Conservation (phyloP, 805 yeast genomes). For the Yarrowia bubula region DNA sequence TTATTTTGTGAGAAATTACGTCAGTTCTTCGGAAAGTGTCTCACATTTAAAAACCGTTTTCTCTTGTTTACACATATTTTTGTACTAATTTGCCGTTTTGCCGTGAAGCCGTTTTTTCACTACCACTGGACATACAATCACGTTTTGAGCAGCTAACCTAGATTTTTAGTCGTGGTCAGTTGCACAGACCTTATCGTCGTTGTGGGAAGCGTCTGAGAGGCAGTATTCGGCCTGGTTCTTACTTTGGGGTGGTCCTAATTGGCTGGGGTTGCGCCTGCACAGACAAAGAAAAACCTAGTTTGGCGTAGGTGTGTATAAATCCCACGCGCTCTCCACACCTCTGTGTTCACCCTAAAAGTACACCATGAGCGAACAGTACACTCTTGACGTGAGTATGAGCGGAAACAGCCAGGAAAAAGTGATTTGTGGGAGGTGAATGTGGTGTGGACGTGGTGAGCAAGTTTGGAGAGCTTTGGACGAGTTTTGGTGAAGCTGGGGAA, state of each 20-base stretch:
- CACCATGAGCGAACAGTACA: constrained; percentile 25
- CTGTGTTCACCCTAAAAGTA: neutral
- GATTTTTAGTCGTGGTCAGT: neutral
- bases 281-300: constrained; percentile 17
- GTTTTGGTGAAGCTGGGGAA: too few relatives aligned
- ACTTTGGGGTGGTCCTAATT: neutral
- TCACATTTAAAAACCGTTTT: too few relatives aligned
- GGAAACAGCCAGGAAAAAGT: neutral
- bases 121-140: neutral
- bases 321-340: neutral
- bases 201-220: neutral
- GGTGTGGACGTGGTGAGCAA: neutral
- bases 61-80: too few relatives aligned
- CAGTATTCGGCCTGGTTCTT: neutral
- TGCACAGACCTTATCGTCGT: neutral
- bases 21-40: too few relatives aligned
- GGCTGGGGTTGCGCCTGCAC: neutral
- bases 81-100: too few relatives aligned
- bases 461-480: too few relatives aligned
- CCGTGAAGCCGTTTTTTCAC: too few relatives aligned
- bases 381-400: constrained; percentile 17
- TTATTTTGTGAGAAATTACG: too few relatives aligned
- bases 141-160: neutral
- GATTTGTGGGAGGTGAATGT: neutral
- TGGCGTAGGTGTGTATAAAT: constrained; percentile 1